These are phyloP conservation scores for Geotrichum klebahnii DNA, from an alignment of 1,139 yeast species.

Conservation along the genomic window DNA sequence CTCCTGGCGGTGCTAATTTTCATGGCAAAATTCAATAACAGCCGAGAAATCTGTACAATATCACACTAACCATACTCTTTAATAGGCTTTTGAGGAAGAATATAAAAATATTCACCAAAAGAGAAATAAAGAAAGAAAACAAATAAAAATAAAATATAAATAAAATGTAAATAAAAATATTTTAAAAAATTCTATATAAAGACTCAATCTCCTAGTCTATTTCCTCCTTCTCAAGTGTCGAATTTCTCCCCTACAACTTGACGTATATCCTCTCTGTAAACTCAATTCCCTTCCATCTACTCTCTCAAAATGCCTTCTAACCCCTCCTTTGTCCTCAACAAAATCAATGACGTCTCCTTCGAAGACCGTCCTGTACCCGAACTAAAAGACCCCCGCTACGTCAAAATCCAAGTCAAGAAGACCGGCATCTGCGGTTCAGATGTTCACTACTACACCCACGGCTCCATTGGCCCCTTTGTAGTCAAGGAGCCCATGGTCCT, in stretches of 20 bases:
- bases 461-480: conserved; percentile 59
- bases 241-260: too few relatives aligned
- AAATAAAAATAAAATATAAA: too few relatives aligned
- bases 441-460: conserved; percentile 77
- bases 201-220: neutral
- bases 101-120: too few relatives aligned
- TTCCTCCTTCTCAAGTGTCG: conserved; percentile 2
- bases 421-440: conserved; percentile 92
- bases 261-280: neutral
- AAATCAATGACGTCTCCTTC: conserved; percentile 58
- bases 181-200: too few relatives aligned
- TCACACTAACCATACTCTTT: too few relatives aligned
- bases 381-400: conserved; percentile 60
- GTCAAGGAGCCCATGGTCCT: conserved; percentile 42
- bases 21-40: too few relatives aligned
- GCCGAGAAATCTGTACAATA: too few relatives aligned
- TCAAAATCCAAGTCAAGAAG: conserved; percentile 65
- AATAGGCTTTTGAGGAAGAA: too few relatives aligned
- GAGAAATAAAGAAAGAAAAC: too few relatives aligned
- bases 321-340: conserved; percentile 67
- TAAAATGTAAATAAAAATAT: too few relatives aligned
- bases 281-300: neutral
- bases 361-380: conserved; percentile 66
- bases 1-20: too few relatives aligned
- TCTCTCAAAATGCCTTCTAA: conserved; percentile 35